phyloP scores from a whole-genome alignment of 768 basidiomycete species.

The Clitopilus passeckerianus region DNA sequence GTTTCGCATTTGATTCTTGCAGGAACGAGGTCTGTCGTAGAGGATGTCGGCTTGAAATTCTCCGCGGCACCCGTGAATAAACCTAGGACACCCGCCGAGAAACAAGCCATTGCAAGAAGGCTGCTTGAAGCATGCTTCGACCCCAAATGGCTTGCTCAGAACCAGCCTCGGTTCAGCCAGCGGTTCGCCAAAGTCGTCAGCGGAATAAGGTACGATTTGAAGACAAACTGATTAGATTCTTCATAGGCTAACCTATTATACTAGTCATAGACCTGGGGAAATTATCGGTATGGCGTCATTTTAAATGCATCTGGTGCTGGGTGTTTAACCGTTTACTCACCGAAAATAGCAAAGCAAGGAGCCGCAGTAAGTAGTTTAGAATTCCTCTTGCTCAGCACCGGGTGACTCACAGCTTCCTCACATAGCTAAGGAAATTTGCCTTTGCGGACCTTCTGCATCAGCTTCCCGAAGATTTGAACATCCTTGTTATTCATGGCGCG shows the following conservation, averaged over 20 bases:
- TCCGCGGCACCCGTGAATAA: conserved; percentile 15
- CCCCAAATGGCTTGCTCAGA: conserved; percentile 20
- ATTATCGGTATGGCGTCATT: conserved; percentile 17
- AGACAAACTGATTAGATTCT: neutral
- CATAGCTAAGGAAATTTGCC: conserved; percentile 24
- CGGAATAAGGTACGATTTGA: conserved; percentile 10
- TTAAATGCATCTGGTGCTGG: neutral
- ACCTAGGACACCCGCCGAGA: conserved; percentile 20
- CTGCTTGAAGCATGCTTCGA: conserved; percentile 20
- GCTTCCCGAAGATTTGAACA: conserved; percentile 23
- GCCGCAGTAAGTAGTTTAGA: conserved; percentile 16
- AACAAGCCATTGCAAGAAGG: conserved; percentile 15
- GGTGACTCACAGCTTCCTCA: neutral
- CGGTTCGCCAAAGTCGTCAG: conserved; percentile 16
- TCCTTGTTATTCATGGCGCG: conserved; percentile 37
- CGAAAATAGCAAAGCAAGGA: conserved; percentile 18
- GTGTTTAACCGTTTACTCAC: neutral
- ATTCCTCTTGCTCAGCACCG: neutral
- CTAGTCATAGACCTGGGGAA: conserved; percentile 18
- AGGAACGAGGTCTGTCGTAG: conserved; percentile 26
- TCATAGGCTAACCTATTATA: neutral
- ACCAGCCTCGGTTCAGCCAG: conserved; percentile 16
- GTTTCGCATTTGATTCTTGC: conserved; percentile 36
- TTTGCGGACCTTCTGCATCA: conserved; percentile 21
- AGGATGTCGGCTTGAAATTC: conserved; percentile 17